Base-by-base conservation (phyloP, 768 basidiomycete species). In the Auriscalpium orientale region DNA sequence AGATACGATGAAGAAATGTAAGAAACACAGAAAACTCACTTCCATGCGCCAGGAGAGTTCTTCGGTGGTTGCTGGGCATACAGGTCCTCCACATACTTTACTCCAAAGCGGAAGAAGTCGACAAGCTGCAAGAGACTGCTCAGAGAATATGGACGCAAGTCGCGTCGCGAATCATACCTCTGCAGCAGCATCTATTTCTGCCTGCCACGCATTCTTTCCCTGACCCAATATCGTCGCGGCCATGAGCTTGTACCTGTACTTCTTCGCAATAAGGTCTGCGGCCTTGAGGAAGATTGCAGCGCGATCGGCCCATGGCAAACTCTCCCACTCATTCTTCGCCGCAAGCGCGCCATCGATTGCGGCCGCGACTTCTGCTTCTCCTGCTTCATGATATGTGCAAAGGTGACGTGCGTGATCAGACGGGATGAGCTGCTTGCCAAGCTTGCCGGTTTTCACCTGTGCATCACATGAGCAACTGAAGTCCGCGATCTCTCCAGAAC, bases 191-290 rank as follows among this genome's bases (percentile, higher is more conserved):
- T 99, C 97, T 60, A 99, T 98, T 78, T 99, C 97, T 15, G 97
- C 97, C 74, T 99, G 97, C 97, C 97, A 99, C 15, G 80, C 87
- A 68, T 98, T 99, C 83, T 99, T 99, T 44, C 97, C 97, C 74
- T 99, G 97, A 15, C 97, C 97, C 48, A 99, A 78, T 73, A 99
- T 97, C 46, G 95, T 98, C 43, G 95, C 94, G 44, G 97, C 97
- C 74, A 98, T 79, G 48, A 99, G 77, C 73, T 87, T 87, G 76
- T 95, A 95, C 61, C 97, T 79, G 70, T 98, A 97, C 78, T 98
- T 99, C 54, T 91, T 91, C 66, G 90, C 86, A 56, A 93, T 82
- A 51, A 99, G 83, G 70, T 99, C 97, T 21, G 97, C 97, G 5
- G 97, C 97, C 71, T 95, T 97, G 62, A 99, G 78, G 77, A 98